These are phyloP conservation scores for Pichia scutulata DNA, from an alignment of 805 yeast species.

Conservation along the genomic window DNA sequence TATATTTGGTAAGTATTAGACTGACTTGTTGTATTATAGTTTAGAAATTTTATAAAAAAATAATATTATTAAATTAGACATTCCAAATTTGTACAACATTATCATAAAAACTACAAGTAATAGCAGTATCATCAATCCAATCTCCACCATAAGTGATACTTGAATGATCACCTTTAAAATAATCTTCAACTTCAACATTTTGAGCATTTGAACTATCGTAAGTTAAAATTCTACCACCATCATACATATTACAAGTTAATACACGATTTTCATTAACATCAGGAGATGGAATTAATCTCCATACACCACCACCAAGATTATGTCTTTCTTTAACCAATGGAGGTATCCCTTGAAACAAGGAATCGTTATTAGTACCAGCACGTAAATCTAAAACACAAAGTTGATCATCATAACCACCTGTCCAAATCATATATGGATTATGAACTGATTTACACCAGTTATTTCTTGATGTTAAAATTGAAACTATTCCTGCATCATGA, in stretches of 20 bases:
- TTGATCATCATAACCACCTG: slow-evolving; percentile 89
- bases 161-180: slow-evolving; percentile 63
- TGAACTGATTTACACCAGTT: slow-evolving; percentile 31
- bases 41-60: not conserved
- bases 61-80: not conserved
- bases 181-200: slow-evolving; percentile 28
- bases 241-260: slow-evolving; percentile 88
- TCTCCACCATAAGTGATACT: slow-evolving; percentile 97
- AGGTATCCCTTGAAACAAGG: slow-evolving; percentile 31
- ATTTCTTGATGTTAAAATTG: slow-evolving; percentile 50
- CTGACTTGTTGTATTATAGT: not conserved
- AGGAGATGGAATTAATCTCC: slow-evolving; percentile 73
- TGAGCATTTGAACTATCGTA: slow-evolving; percentile 22
- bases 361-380: slow-evolving; percentile 27
- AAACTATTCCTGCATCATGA: slow-evolving; percentile 89
- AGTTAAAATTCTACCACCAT: slow-evolving; percentile 71
- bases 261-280: slow-evolving; percentile 40
- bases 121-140: slow-evolving; percentile 56
- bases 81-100: slow-evolving; percentile 72
- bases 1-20: slow-evolving; percentile 30
- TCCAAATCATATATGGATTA: slow-evolving; percentile 49
- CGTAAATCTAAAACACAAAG: slow-evolving; percentile 65
- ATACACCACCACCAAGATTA: slow-evolving; percentile 87
- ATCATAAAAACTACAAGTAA: slow-evolving; percentile 91
- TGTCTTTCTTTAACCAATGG: slow-evolving; percentile 40